Evolutionary conservation across 2,329 filamentous ascomycete species (phyloP).

Genomic region (Ustulina deusta): DNA sequence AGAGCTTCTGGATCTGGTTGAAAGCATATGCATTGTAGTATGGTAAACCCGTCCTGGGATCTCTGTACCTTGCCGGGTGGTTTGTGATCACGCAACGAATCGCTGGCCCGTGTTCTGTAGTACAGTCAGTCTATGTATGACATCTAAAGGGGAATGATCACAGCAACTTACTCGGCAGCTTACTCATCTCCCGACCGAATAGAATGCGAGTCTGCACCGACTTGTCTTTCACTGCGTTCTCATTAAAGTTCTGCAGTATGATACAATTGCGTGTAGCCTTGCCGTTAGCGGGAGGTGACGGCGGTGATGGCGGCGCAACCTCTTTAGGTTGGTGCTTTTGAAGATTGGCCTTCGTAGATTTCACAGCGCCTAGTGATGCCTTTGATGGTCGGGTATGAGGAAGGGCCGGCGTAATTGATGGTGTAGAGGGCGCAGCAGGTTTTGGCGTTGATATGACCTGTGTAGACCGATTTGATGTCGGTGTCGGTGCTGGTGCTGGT

Average conservation of each 20-base stretch:
- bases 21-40: slow-evolving; percentile 86
- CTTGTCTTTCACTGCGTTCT: slow-evolving; percentile 67
- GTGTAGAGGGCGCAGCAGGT: slow-evolving; percentile 30
- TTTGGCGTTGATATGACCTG: slow-evolving; percentile 38
- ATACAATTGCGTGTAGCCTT: slow-evolving; percentile 70
- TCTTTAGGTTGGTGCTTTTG: slow-evolving; percentile 46
- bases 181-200: slow-evolving; percentile 70
- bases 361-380: slow-evolving; percentile 40
- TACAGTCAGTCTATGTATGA: slow-evolving; percentile 38
- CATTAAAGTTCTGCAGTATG: slow-evolving; percentile 70
- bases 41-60: slow-evolving; percentile 84
- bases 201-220: slow-evolving; percentile 69
- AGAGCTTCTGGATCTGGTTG: slow-evolving; percentile 80
- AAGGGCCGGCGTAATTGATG: slow-evolving; percentile 19
- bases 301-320: slow-evolving; percentile 48
- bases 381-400: slow-evolving; percentile 37
- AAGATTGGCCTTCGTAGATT: slow-evolving; percentile 42
- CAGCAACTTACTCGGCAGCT: slow-evolving; percentile 62
- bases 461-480: slow-evolving; percentile 26
- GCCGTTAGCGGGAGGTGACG: slow-evolving; percentile 55
- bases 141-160: background rate
- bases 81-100: slow-evolving; percentile 85
- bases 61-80: slow-evolving; percentile 82
- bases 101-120: slow-evolving; percentile 61
- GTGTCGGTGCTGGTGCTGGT: slow-evolving; percentile 20